phyloP scores from a whole-genome alignment of 208 protist species.

The Phytomonas francai region DNA sequence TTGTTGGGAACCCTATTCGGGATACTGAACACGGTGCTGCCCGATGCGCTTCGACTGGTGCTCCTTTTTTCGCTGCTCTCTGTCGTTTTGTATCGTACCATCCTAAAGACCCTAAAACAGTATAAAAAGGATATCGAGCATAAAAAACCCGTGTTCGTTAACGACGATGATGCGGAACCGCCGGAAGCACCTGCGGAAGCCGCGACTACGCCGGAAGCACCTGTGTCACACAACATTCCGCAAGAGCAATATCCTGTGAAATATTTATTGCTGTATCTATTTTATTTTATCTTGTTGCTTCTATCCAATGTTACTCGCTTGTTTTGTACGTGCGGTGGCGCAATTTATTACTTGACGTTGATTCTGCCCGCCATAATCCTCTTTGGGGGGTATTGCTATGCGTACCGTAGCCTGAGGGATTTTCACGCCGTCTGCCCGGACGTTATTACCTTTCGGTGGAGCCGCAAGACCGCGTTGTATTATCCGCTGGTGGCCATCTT shows the following conservation, averaged over 20 bases:
- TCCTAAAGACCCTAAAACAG: slow-evolving; percentile 51
- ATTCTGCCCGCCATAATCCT: slow-evolving; percentile 31
- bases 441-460: slow-evolving; percentile 56
- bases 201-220: neutral
- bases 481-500: slow-evolving; percentile 65
- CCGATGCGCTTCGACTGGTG: slow-evolving; percentile 66
- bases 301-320: slow-evolving; percentile 54
- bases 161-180: neutral
- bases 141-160: slow-evolving; percentile 16
- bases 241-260: slow-evolving; percentile 50
- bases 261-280: slow-evolving; percentile 41
- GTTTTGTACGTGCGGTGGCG: slow-evolving; percentile 28
- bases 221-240: slow-evolving; percentile 1
- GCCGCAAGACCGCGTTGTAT: slow-evolving; percentile 28
- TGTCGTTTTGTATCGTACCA: slow-evolving; percentile 47
- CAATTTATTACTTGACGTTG: slow-evolving; percentile 41
- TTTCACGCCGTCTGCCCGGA: slow-evolving; percentile 18
- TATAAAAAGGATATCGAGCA: slow-evolving; percentile 25
- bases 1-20: slow-evolving; percentile 68
- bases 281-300: slow-evolving; percentile 54
- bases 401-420: slow-evolving; percentile 23
- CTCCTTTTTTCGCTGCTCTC: slow-evolving; percentile 64
- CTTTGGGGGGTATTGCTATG: slow-evolving; percentile 26
- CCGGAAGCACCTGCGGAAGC: neutral
- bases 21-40: slow-evolving; percentile 65